phyloP scores from a whole-genome alignment of 2,329 filamentous ascomycete species.

The Zymoseptoria pseudotritici region DNA sequence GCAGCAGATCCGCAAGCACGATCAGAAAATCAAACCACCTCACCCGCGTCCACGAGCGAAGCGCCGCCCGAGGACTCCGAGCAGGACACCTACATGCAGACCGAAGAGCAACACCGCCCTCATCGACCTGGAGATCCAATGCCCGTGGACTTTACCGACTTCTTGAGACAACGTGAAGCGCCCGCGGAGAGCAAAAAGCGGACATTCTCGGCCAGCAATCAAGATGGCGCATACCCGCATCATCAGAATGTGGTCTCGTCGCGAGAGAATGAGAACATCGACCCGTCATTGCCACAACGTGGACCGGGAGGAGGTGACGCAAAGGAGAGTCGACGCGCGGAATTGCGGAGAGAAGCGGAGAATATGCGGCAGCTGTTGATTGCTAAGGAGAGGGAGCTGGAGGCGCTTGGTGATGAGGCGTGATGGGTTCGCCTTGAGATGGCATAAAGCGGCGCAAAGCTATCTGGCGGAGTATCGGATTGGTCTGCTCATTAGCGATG shows the following conservation, averaged over 20 bases:
- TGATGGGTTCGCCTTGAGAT: neutral
- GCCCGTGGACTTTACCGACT: slow-evolving; percentile 32
- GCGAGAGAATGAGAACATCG: slow-evolving; percentile 24
- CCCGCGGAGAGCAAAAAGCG: slow-evolving; percentile 47
- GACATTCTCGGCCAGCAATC: slow-evolving; percentile 50
- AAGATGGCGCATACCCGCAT: slow-evolving; percentile 11
- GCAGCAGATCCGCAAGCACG: slow-evolving; percentile 8
- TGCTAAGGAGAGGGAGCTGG: slow-evolving; percentile 67
- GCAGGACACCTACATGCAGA: neutral
- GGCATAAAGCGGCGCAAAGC: neutral
- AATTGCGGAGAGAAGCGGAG: slow-evolving; percentile 66
- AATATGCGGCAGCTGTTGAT: slow-evolving; percentile 65
- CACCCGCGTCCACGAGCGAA: slow-evolving; percentile 5
- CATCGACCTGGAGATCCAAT: slow-evolving; percentile 20
- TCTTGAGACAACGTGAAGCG: slow-evolving; percentile 20
- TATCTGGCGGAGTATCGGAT: neutral
- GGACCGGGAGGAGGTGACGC: slow-evolving; percentile 20
- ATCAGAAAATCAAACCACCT: slow-evolving; percentile 7
- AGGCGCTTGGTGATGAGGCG: slow-evolving; percentile 29
- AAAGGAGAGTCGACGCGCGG: slow-evolving; percentile 56
- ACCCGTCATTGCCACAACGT: slow-evolving; percentile 30
- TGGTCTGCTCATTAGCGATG: neutral
- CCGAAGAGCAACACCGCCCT: slow-evolving; percentile 14
- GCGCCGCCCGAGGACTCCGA: neutral
- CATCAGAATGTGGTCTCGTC: slow-evolving; percentile 15